Conservation (phyloP, 2,329 filamentous ascomycete genomes). For the Diaporthe ampelina region DNA sequence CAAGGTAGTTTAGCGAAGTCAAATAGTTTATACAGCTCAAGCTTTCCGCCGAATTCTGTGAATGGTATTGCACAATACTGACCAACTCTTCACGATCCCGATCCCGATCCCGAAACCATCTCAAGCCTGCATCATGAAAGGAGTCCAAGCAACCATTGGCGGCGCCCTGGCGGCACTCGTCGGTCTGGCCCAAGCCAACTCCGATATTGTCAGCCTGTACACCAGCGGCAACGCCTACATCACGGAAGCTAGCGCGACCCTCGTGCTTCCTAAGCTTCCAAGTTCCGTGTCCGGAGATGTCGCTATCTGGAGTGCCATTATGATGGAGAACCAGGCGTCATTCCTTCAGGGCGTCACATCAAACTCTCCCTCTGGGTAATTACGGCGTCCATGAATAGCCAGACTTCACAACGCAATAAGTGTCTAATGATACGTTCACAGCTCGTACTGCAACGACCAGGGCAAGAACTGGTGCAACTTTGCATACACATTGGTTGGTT, state of each 20-base stretch:
- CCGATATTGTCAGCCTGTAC: conserved; percentile 15
- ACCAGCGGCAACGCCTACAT: conserved; percentile 16
- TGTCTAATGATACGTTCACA: background rate
- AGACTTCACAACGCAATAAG: rapidly evolving
- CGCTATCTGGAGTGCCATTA: conserved; percentile 9
- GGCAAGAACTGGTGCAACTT: conserved; percentile 15
- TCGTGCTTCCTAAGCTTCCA: background rate
- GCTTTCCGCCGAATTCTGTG: background rate
- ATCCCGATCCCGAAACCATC: too few relatives aligned
- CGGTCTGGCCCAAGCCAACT: conserved; percentile 2
- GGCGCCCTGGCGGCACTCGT: background rate
- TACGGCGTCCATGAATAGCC: background rate
- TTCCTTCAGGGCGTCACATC: conserved; percentile 4
- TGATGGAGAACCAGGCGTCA: conserved; percentile 7
- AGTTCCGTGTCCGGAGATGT: conserved; percentile 21
- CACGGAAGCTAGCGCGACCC: conserved; percentile 2
- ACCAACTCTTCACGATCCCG: background rate
- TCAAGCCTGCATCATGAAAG: background rate
- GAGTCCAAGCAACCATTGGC: background rate
- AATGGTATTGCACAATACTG: background rate
- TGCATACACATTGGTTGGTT: conserved; percentile 8
- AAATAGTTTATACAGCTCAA: background rate
- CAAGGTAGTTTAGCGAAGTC: background rate
- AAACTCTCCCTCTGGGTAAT: conserved; percentile 6
- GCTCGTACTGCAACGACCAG: background rate